Conservation (phyloP, 441 rosid genomes). For the Bocquillonia castaneifolia region DNA sequence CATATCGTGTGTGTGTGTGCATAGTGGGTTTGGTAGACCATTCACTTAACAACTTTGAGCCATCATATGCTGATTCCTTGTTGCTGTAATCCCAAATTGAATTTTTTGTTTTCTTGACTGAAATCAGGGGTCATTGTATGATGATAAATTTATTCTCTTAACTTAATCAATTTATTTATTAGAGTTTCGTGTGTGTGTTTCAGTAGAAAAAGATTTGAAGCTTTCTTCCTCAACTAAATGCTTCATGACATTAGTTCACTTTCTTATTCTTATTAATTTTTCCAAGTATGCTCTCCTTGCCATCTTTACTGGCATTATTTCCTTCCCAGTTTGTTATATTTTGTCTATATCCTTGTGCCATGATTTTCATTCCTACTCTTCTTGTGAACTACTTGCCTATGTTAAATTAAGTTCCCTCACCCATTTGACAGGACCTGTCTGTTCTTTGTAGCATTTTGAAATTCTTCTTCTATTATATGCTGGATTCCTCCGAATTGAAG, state of each 20-base stretch:
- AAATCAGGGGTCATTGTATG: not conserved
- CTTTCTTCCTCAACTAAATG: too few relatives aligned
- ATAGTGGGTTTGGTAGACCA: not conserved
- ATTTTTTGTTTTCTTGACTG: not conserved
- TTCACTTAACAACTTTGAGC: not conserved
- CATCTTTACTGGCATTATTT: not conserved
- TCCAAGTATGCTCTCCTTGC: not conserved
- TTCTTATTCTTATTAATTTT: not conserved
- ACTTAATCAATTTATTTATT: too few relatives aligned
- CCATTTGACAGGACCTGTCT: not conserved
- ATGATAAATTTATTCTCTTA: not conserved
- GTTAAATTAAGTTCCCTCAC: not conserved
- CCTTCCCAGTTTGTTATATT: not conserved
- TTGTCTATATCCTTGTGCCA: not conserved
- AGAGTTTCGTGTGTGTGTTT: not conserved
- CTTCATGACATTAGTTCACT: not conserved
- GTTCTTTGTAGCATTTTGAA: not conserved
- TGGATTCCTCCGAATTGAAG: conserved; percentile 1
- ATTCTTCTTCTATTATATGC: not conserved
- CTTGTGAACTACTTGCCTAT: not conserved
- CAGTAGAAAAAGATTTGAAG: not conserved
- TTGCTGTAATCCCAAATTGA: not conserved
- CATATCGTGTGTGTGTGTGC: not conserved
- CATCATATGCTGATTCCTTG: not conserved
- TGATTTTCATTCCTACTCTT: not conserved